Conservation (phyloP, 176 grass and related monocot species). For the Panicum miliaceum region DNA sequence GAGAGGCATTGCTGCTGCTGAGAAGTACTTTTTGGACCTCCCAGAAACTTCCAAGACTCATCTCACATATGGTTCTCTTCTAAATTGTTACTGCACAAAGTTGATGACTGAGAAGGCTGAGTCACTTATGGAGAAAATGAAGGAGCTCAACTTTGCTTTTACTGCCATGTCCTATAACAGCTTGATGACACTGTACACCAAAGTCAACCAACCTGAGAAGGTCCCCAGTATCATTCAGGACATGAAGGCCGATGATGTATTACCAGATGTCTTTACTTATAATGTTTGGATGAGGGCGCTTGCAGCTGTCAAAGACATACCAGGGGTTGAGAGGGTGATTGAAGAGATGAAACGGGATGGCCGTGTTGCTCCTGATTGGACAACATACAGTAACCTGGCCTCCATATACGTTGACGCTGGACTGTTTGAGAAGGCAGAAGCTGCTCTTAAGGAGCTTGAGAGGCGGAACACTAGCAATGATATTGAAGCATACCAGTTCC, state of each 20-base stretch:
- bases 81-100: conserved; percentile 93
- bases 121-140: conserved; percentile 89
- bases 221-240: conserved; percentile 78
- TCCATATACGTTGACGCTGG: conserved; percentile 86
- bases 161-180: conserved; percentile 93
- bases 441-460: conserved; percentile 85
- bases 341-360: conserved; percentile 97
- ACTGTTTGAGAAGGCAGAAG: conserved; percentile 80
- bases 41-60: conserved; percentile 86
- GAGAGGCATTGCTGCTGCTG: conserved; percentile 75
- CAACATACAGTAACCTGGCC: conserved; percentile 94
- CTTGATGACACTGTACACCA: conserved; percentile 87
- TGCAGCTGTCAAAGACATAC: conserved; percentile 65
- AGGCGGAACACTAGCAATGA: conserved; percentile 72
- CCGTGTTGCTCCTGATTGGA: conserved; percentile 92
- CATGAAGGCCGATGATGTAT: conserved; percentile 81
- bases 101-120: conserved; percentile 70
- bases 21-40: conserved; percentile 94
- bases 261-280: conserved; percentile 83
- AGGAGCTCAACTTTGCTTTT: conserved; percentile 74
- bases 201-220: conserved; percentile 71
- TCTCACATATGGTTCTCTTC: conserved; percentile 88
- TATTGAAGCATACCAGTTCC: conserved; percentile 85
- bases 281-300: conserved; percentile 98
- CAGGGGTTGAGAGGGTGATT: conserved; percentile 83